phyloP scores from a whole-genome alignment of 495 filamentous ascomycete species.

The Hypoxylon rickii region DNA sequence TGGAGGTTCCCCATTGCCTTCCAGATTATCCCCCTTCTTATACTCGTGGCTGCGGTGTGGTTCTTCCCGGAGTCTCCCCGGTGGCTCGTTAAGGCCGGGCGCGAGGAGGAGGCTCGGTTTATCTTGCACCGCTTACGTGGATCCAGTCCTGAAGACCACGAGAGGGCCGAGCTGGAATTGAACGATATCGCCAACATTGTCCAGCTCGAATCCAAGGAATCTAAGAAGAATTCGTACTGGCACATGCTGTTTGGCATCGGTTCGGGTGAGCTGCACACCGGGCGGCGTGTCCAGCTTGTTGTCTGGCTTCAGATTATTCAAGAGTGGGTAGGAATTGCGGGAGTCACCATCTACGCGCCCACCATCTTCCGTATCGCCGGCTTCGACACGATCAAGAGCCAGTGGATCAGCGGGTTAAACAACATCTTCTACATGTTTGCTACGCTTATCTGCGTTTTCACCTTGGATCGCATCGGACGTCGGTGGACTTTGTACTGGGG shows the following conservation, averaged over 20 bases:
- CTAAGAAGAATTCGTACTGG: conserved; percentile 59
- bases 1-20: conserved; percentile 76
- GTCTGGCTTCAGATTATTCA: conserved; percentile 76
- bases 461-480: conserved; percentile 69
- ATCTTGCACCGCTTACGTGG: conserved; percentile 67
- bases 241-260: conserved; percentile 68
- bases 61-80: conserved; percentile 70
- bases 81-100: conserved; percentile 66
- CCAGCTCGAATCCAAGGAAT: conserved; percentile 57
- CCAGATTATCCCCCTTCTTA: conserved; percentile 67
- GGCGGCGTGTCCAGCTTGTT: conserved; percentile 68
- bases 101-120: conserved; percentile 64
- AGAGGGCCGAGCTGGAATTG: conserved; percentile 64
- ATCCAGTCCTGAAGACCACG: conserved; percentile 55
- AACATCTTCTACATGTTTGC: conserved; percentile 66
- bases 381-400: conserved; percentile 60
- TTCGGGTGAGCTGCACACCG: conserved; percentile 66
- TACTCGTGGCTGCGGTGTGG: conserved; percentile 57
- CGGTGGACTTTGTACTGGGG: conserved; percentile 73
- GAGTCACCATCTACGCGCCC: conserved; percentile 68
- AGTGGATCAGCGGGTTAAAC: conserved; percentile 72
- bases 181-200: conserved; percentile 62
- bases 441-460: conserved; percentile 67
- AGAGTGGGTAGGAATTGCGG: conserved; percentile 75
- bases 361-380: conserved; percentile 72